These are phyloP conservation scores for Pouteria glomerata DNA, from an alignment of 148 eudicot species.

Conservation along the genomic window DNA sequence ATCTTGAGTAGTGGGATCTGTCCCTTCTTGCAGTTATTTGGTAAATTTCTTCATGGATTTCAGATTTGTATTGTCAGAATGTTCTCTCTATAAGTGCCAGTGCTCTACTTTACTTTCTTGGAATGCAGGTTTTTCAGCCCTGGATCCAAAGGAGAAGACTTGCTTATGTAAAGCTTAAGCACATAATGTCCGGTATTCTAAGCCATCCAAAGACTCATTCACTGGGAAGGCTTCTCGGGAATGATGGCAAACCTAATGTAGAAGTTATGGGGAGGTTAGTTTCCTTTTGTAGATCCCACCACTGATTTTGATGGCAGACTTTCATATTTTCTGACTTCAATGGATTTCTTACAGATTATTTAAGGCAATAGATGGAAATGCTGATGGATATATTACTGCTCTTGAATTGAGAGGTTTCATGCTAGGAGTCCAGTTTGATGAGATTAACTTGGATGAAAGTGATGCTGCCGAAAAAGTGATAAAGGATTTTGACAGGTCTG, in stretches of 20 bases:
- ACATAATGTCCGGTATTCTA: constrained; percentile 34
- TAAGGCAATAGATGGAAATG: constrained; percentile 41
- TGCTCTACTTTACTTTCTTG: not conserved
- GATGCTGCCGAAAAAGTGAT: constrained; percentile 56
- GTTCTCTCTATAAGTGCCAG: not conserved
- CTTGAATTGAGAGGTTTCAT: constrained; percentile 68
- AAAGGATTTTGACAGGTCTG: constrained; percentile 59
- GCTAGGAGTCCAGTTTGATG: constrained; percentile 63
- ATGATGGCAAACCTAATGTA: constrained; percentile 30
- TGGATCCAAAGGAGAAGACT: constrained; percentile 50
- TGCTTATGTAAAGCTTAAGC: constrained; percentile 42
- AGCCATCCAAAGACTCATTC: constrained; percentile 24
- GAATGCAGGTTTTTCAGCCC: constrained; percentile 44
- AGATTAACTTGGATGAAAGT: constrained; percentile 38
- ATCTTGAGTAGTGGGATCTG: not conserved
- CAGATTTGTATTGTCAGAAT: not conserved
- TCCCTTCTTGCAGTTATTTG: not conserved
- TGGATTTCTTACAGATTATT: constrained; percentile 50
- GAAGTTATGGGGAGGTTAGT: constrained; percentile 26
- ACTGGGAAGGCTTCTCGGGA: constrained; percentile 29
- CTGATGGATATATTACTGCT: constrained; percentile 37
- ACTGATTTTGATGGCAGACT: not conserved
- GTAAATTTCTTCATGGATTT: not conserved
- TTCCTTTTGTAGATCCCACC: constrained; percentile 4
- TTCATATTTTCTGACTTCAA: not conserved